Base-by-base conservation (phyloP, 805 yeast species). In the Kodamaea fukazawae region DNA sequence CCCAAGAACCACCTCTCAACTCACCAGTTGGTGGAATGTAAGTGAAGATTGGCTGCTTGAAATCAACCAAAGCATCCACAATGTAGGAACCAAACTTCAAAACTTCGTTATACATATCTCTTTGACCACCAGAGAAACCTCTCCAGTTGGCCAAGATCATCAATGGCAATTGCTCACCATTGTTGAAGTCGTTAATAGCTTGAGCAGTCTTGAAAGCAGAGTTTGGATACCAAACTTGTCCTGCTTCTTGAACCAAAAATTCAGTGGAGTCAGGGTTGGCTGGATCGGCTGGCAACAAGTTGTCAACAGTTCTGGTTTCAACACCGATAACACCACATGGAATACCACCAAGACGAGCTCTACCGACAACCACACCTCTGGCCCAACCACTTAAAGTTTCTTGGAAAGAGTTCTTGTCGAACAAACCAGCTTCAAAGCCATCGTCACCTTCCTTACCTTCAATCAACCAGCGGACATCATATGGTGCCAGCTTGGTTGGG, bases 1-100 rank as follows among this genome's bases (percentile, higher is more conserved):
- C 99, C 99, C 99, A 93, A 17, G 99, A 91, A 63, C 99, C 99
- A 74, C 99, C 99, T 78, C 99, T 86, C 53, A 93, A 77, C 69
- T 93, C 99, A 64, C 98, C 99, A 51, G 85, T 80, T 43, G 99
- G 99, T 38, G 99, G 99, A 63, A 93, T 91, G 68, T 93, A 93
- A 17, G 93, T 88, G 70, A 93, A 83, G 50, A 93, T 85, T 44
- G 99, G 99, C 67, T 93, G 99, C 63, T 87, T 87, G 78, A 83
- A 93, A 55, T 82, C 96, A 50, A 88, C 95, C 46, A 93, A 76
- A 10, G 99, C 97, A 63, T 93, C 99, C 49, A 93, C 99, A 67
- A 93, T 93, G 66, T 76, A 88, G 3, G 98, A 81, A 61, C 99
- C 99, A 61, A 86, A 93, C 67, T 93, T 93, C 71, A 93, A 81